These are phyloP conservation scores for Chaetomium sp. DNA, from an alignment of 2,329 filamentous ascomycete genomes.

Conservation along the genomic window DNA sequence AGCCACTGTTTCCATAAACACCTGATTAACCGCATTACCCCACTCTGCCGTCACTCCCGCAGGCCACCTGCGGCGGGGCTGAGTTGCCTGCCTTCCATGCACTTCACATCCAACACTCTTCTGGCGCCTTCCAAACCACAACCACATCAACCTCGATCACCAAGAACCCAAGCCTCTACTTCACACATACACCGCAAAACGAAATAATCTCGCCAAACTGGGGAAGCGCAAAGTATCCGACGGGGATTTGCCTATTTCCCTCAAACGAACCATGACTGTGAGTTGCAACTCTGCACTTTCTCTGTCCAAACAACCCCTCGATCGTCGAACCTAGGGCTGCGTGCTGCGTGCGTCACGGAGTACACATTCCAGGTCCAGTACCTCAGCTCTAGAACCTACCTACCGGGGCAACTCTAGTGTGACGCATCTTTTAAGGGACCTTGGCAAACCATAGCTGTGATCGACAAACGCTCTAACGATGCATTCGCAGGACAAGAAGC, in stretches of 20 bases:
- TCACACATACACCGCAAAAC: not conserved
- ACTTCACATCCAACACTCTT: slow-evolving; percentile 16
- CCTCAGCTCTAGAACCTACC: too few relatives aligned
- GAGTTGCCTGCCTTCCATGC: slow-evolving; percentile 15
- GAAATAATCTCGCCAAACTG: slow-evolving; percentile 50
- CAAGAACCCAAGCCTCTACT: slow-evolving; percentile 13
- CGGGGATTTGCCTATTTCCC: slow-evolving; percentile 59
- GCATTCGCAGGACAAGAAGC: slow-evolving; percentile 49
- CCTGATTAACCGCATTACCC: not conserved
- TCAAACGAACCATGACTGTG: slow-evolving; percentile 65
- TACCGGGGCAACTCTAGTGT: not conserved
- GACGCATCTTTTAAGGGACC: not conserved
- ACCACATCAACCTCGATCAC: slow-evolving; percentile 7
- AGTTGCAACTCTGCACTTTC: slow-evolving; percentile 39
- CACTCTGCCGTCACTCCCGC: slow-evolving; percentile 25
- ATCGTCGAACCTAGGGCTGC: not conserved
- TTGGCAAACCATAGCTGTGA: not conserved
- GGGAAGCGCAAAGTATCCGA: slow-evolving; percentile 69
- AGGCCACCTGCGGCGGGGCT: slow-evolving; percentile 28
- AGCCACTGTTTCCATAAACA: not conserved
- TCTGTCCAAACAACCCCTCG: slow-evolving; percentile 2
- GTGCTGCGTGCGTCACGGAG: slow-evolving; percentile 9
- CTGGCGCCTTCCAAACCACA: slow-evolving; percentile 12
- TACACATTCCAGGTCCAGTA: not conserved
- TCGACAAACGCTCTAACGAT: slow-evolving; percentile 18